Evolutionary conservation across 768 basidiomycete genomes (phyloP).

Genomic region (Russula dissimulans): DNA sequence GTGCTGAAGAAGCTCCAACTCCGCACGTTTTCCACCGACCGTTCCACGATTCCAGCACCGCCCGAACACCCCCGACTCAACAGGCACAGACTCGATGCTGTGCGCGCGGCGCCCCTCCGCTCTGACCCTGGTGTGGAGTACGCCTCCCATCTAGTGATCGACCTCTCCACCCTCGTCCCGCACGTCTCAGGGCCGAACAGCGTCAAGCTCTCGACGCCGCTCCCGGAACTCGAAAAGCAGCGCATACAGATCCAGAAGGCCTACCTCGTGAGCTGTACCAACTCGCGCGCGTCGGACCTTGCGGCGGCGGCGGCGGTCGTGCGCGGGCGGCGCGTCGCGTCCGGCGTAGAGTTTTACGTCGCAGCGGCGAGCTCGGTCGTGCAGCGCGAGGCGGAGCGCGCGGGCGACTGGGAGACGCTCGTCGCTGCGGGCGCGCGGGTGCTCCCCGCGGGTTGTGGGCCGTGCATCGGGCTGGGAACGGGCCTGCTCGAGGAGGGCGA

Average conservation of each 20-base stretch:
- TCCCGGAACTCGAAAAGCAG: conserved; percentile 68
- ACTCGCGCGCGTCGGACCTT: conserved; percentile 92
- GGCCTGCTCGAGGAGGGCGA: conserved; percentile 92
- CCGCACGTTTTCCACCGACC: conserved; percentile 54
- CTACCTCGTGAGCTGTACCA: conserved; percentile 97
- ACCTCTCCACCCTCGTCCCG: conserved; percentile 89
- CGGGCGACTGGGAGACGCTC: conserved; percentile 84
- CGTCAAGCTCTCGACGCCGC: conserved; percentile 91
- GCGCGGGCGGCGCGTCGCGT: conserved; percentile 67
- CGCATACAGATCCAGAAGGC: conserved; percentile 89
- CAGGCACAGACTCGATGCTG: conserved; percentile 52
- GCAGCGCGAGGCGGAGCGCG: conserved; percentile 77
- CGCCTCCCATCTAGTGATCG: conserved; percentile 79
- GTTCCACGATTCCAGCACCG: conserved; percentile 49
- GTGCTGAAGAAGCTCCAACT: conserved; percentile 64
- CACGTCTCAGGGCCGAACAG: conserved; percentile 97
- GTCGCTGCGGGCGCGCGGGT: conserved; percentile 85
- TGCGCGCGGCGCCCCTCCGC: conserved; percentile 42
- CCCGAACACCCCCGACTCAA: conserved; percentile 86
- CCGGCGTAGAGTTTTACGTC: conserved; percentile 93
- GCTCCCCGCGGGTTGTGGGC: conserved; percentile 93
- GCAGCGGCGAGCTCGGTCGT: conserved; percentile 91
- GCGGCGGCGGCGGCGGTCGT: conserved; percentile 88
- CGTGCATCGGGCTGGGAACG: conserved; percentile 92
- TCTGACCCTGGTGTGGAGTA: conserved; percentile 79